phyloP scores from a whole-genome alignment of 306 rosid genomes.

The Quercus bicolor region DNA sequence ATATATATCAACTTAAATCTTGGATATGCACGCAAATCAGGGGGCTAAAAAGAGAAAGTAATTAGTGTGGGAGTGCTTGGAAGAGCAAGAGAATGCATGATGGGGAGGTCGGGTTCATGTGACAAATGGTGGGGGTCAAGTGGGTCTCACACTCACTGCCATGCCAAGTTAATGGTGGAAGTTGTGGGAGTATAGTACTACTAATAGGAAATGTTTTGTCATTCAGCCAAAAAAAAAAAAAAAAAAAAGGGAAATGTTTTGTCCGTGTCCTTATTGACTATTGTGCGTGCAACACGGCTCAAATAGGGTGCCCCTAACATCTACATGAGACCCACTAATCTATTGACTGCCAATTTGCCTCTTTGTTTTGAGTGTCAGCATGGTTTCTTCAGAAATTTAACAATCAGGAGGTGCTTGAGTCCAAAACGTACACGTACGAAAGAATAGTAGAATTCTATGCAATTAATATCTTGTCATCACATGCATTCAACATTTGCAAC shows the following conservation, averaged over 20 bases:
- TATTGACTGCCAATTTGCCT: neutral
- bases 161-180: neutral
- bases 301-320: conserved; percentile 13
- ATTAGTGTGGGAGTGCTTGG: neutral
- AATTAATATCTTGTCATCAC: too few relatives aligned
- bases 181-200: neutral
- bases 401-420: too few relatives aligned
- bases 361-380: neutral
- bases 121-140: neutral
- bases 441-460: too few relatives aligned
- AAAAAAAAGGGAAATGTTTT: neutral
- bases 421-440: too few relatives aligned
- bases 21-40: neutral
- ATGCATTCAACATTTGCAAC: too few relatives aligned
- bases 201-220: too few relatives aligned
- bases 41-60: neutral
- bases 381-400: too few relatives aligned
- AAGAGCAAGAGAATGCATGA: conserved; percentile 15
- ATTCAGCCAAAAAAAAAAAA: too few relatives aligned
- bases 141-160: neutral
- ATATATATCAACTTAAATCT: too few relatives aligned
- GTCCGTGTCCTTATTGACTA: conserved; percentile 6
- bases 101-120: conserved; percentile 12
- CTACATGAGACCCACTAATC: neutral
- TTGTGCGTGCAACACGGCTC: conserved; percentile 18